Base-by-base conservation (phyloP, 371 early-diverging fungal species). In the Zancudomyces culisetae region DNA sequence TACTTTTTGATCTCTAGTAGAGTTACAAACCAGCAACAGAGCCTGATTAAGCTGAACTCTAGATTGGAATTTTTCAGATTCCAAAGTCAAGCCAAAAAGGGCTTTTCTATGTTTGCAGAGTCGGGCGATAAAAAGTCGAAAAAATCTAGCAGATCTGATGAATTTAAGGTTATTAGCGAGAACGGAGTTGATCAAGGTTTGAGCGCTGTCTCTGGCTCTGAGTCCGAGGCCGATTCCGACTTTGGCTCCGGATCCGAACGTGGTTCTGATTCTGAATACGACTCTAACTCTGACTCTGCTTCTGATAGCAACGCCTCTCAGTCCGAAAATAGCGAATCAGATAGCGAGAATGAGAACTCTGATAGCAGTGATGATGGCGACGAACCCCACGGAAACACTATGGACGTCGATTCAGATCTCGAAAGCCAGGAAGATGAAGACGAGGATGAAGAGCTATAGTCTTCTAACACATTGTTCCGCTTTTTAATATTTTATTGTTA, bases 21-120 rank as follows among this genome's bases (percentile, higher is more conserved):
- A 12, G 46, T 64, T 1, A 45, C 51, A 23, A 60, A 63, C 10
- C 68, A 68, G 45, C 18, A 41, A 18, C 48, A 53, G 27, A 59
- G 60, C 52, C 57, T 79, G 46, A 45, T 71, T 19, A 43, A 56
- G 23, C 68, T 79, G 30, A 56, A 60, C 20, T 76, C 78, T 0
- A 55, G 79, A 8, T 54, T 79, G 21, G 79, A 79, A 41, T 59
- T 79, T 53, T 69, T 73, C 4, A 57, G 65, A 20, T 51, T 54
- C 40, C 77, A 77, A 62, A 65, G 70, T 42, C 56, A 58, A 13
- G 52, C 67, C 23, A 35, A 35, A 35, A 15, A 35, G 10, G 15
- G 6, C 10, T 10, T 35, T 15, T 10, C 6, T 15, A 35, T 6
- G 10, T 10, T 10, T 15, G 35, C 35, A 6, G 35, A 10, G 10